Evolutionary conservation across 108 stramenopile genomes (phyloP).

Genomic region (Skeletonema menzelii): DNA sequence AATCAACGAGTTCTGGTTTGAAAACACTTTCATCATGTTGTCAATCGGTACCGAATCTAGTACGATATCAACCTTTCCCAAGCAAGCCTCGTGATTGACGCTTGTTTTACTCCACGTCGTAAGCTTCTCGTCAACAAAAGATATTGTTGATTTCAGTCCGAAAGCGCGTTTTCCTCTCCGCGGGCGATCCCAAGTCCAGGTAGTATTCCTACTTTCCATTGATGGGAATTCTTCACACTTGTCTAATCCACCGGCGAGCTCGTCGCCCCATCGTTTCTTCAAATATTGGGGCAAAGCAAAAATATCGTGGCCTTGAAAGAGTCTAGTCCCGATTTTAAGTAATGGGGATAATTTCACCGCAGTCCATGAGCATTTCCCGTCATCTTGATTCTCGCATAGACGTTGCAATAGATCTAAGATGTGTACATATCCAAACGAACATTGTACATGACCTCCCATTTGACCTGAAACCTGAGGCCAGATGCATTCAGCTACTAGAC

Average conservation of each 20-base stretch:
- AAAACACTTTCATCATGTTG: constrained; percentile 36
- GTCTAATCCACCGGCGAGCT: constrained; percentile 9
- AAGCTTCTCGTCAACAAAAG: constrained; percentile 44
- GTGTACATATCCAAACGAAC: constrained; percentile 56
- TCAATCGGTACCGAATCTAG: constrained; percentile 44
- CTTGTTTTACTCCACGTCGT: constrained; percentile 36
- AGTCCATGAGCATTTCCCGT: constrained; percentile 32
- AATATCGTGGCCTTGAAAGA: constrained; percentile 33
- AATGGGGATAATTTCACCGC: constrained; percentile 39
- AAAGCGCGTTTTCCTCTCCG: constrained; percentile 54
- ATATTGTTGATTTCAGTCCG: constrained; percentile 68
- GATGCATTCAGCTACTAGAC: constrained; percentile 67
- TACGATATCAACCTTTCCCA: constrained; percentile 61
- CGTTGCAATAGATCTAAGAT: constrained; percentile 26
- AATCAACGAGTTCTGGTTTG: constrained; percentile 34
- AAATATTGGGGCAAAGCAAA: constrained; percentile 23
- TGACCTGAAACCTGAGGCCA: constrained; percentile 66
- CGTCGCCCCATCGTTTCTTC: constrained; percentile 7
- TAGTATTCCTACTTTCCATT: constrained; percentile 49
- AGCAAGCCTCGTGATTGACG: constrained; percentile 63
- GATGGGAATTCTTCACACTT: constrained; percentile 69
- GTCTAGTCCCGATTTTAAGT: constrained; percentile 27
- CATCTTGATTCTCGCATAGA: neutral
- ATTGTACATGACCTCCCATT: constrained; percentile 63
- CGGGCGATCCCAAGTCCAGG: constrained; percentile 62